Conservation (phyloP, 2,329 filamentous ascomycete species). For the Endoconidiophora polonica region DNA sequence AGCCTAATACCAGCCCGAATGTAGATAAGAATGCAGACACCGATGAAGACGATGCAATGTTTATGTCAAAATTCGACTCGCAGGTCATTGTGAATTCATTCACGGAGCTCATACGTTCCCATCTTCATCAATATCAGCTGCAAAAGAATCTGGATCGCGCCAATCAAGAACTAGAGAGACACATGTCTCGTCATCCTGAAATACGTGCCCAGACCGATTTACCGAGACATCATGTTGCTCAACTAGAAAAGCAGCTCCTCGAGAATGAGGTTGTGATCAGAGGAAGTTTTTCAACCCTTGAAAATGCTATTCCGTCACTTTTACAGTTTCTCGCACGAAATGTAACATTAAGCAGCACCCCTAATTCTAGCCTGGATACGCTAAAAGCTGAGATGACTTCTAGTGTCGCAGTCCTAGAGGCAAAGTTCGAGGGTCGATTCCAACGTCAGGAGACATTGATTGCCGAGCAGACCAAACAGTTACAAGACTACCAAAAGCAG, state of each 20-base stretch:
- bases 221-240: background rate
- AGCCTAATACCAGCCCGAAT: too few relatives aligned
- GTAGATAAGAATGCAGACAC: too few relatives aligned
- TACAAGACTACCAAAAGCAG: too few relatives aligned
- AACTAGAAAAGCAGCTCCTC: background rate
- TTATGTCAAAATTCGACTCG: background rate
- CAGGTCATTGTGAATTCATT: background rate
- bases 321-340: background rate
- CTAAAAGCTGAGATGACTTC: too few relatives aligned
- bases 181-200: conserved; percentile 4
- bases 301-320: background rate
- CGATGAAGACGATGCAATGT: too few relatives aligned
- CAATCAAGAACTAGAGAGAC: conserved; percentile 1
- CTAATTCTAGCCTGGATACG: too few relatives aligned
- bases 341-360: too few relatives aligned
- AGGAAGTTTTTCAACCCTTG: background rate
- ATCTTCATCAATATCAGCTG: background rate
- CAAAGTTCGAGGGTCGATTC: too few relatives aligned
- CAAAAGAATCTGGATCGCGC: background rate
- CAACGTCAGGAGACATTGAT: too few relatives aligned
- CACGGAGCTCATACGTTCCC: background rate
- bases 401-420: too few relatives aligned
- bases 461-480: too few relatives aligned
- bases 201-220: conserved; percentile 1
- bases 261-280: background rate